Evolutionary conservation across 257 asterid species (phyloP), one percentile per base, ranked within the genome.

Genomic region (Solanum medicagineum): DNA sequence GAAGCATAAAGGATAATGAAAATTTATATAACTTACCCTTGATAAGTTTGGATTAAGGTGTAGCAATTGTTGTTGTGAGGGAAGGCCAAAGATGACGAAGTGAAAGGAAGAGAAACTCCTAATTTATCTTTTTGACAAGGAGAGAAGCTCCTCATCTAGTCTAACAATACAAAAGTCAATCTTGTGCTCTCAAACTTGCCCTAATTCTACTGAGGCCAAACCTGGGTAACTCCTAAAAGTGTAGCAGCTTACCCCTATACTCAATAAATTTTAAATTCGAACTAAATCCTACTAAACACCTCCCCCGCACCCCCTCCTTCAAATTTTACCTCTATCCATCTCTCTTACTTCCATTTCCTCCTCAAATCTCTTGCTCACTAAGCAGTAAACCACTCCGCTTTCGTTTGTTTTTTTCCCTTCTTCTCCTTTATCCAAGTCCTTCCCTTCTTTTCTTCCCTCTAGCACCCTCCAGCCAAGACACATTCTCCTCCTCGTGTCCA

Each of bases 271-370:
- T 29, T 15, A 66, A 66, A 32, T 32, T 14, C 2, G 8, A 66
- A 63, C 0, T 8, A 24, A 22, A 24, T 12, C 8, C 40, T 24
- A 63, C 15, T 63, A 20, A 63, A 20, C 24, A 8, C 24, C 49
- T 0, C 26, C 26, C 24, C 1, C 11, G 14, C 6, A 2, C 47
- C 3, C 1, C 42, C 20, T 2, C 4, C n/a, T 13, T 0, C 29
- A 69, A 69, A 36, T 19, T 1, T 17, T 17, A 17, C 42, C 80
- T 70, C 5, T 5, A 19, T 70, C 54, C 16, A 16, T 70, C 53
- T 70, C 77, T 36, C 79, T 70, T 70, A 70, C 42, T 70, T 70
- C 14, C 2, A 70, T 40, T 40, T 70, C 29, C 79, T 70, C 53
- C 71, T 24, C 71, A 63, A 16, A 40, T 15, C 51, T 69, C 24